These are phyloP conservation scores for Recurvomyces mirabilis DNA, from an alignment of 495 filamentous ascomycete genomes.

Conservation along the genomic window DNA sequence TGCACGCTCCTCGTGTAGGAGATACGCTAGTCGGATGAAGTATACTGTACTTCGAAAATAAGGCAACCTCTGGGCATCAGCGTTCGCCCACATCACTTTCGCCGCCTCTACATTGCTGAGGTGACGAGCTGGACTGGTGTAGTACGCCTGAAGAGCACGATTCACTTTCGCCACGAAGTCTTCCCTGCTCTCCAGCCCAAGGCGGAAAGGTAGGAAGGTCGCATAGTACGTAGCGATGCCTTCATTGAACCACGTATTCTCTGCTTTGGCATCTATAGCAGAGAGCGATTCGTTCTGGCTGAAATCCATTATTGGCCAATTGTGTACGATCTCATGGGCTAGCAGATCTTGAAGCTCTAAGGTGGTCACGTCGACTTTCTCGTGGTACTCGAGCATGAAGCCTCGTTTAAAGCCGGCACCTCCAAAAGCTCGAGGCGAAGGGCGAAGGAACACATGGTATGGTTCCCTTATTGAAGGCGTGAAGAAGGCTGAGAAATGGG, in stretches of 20 bases:
- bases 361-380: neutral
- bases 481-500: conserved; percentile 1
- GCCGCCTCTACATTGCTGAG: neutral
- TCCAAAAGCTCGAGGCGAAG: neutral
- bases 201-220: neutral
- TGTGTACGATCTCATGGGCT: conserved; percentile 1
- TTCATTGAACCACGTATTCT: conserved; percentile 4
- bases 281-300: neutral
- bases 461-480: neutral
- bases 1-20: neutral
- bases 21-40: neutral
- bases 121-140: neutral
- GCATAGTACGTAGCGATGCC: conserved; percentile 6
- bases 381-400: conserved; percentile 5
- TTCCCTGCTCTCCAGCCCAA: neutral
- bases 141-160: neutral
- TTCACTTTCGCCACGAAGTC: conserved; percentile 1
- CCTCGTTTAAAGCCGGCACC: neutral
- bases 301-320: conserved; percentile 6
- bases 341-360: conserved; percentile 1
- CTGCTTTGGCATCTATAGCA: neutral
- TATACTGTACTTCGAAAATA: conserved; percentile 1
- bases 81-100: neutral
- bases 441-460: conserved; percentile 3
- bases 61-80: conserved; percentile 1